phyloP scores from a whole-genome alignment of 2,329 filamentous ascomycete genomes.

The Nemania abortiva region DNA sequence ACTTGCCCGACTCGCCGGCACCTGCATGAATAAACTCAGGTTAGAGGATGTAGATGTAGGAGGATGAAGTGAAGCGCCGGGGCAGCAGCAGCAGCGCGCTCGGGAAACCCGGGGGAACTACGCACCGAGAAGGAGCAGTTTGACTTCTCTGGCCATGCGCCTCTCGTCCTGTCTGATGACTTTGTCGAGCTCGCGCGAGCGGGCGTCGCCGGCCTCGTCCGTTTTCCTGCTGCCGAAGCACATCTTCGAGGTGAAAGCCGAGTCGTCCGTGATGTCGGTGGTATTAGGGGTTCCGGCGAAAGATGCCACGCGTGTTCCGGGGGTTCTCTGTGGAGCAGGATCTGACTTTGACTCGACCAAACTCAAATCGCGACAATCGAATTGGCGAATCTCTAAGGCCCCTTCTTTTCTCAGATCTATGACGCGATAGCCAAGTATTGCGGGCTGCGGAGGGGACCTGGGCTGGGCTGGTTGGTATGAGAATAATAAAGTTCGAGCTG shows the following conservation, averaged over 20 bases:
- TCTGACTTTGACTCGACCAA: conserved; percentile 19
- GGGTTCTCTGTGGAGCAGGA: conserved; percentile 18
- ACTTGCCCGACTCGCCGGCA: conserved; percentile 95
- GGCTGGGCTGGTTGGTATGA: conserved; percentile 14
- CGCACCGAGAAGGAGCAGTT: conserved; percentile 91
- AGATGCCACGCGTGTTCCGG: conserved; percentile 18
- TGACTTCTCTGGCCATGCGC: conserved; percentile 86
- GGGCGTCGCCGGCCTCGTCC: conserved; percentile 62
- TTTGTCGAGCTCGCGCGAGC: conserved; percentile 85
- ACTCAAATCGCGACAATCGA: conserved; percentile 22
- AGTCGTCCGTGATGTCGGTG: conserved; percentile 23
- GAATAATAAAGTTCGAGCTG: conserved; percentile 22
- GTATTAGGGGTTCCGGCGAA: conserved; percentile 9
- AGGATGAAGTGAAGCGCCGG: conserved; percentile 38
- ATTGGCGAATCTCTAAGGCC: conserved; percentile 1
- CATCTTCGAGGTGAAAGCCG: conserved; percentile 57
- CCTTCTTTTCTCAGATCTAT: conserved; percentile 7
- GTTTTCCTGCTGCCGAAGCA: conserved; percentile 72
- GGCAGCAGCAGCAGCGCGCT: conserved; percentile 35
- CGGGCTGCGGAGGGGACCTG: conserved; percentile 15
- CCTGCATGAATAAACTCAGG: conserved; percentile 64
- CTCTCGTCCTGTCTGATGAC: conserved; percentile 89
- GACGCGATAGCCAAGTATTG: conserved; percentile 16
- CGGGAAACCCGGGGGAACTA: conserved; percentile 38
- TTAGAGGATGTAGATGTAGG: conserved; percentile 41